Conservation (phyloP, 305 asterid genomes). For the Solanum aculeatissimum region DNA sequence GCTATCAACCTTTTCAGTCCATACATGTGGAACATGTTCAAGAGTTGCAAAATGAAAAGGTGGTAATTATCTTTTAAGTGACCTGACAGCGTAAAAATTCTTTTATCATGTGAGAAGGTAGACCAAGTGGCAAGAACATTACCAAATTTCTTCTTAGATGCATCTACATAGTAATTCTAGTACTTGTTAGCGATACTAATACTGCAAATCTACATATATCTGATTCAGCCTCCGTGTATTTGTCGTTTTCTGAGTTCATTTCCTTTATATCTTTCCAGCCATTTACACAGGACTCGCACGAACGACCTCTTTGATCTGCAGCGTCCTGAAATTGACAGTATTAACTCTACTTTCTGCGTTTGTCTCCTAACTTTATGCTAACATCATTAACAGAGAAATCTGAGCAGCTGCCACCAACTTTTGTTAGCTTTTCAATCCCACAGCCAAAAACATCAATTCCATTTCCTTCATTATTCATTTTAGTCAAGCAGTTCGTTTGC, state of each 20-base stretch:
- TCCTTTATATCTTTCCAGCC: slow-evolving; percentile 28
- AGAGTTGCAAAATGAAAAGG: background rate
- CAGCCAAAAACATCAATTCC: slow-evolving; percentile 11
- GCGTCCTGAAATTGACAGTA: slow-evolving; percentile 27
- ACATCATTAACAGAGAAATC: slow-evolving; percentile 37
- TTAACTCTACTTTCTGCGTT: slow-evolving; percentile 15
- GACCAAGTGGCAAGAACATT: background rate
- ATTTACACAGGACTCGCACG: background rate
- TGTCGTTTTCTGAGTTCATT: slow-evolving; percentile 6
- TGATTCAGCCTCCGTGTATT: background rate
- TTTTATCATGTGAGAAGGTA: background rate
- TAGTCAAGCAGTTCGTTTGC: slow-evolving; percentile 25
- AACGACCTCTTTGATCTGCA: slow-evolving; percentile 18
- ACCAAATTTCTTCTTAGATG: background rate
- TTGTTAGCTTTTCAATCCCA: slow-evolving; percentile 43
- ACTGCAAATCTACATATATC: slow-evolving; percentile 40
- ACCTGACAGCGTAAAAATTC: background rate
- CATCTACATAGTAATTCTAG: slow-evolving; percentile 15
- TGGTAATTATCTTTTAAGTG: background rate
- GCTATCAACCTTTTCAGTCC: background rate
- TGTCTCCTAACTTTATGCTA: slow-evolving; percentile 16
- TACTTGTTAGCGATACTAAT: slow-evolving; percentile 35
- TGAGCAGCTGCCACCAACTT: slow-evolving; percentile 50
- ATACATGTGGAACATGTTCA: background rate
- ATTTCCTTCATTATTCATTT: background rate